Evolutionary conservation across 2,329 filamentous ascomycete genomes (phyloP).

Genomic region (Apiospora saccharicola): DNA sequence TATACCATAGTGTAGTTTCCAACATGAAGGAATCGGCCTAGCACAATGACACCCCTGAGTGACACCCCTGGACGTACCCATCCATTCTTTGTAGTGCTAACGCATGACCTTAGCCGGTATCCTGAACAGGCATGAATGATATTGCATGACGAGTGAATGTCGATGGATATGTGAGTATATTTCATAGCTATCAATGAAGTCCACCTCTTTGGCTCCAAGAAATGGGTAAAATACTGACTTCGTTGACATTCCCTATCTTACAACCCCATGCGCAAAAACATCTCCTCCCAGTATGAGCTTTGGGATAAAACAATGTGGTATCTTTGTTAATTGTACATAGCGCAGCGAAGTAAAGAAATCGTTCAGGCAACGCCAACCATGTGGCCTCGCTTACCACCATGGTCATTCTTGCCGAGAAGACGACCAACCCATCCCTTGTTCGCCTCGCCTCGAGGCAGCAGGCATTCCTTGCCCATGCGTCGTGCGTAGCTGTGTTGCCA

Average conservation of each 20-base stretch:
- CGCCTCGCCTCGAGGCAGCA: constrained; percentile 49
- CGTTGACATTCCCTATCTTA: neutral
- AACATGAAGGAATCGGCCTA: neutral
- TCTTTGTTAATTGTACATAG: neutral
- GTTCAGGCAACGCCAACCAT: neutral
- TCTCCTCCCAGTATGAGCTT: neutral
- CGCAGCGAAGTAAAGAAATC: neutral
- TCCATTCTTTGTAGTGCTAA: neutral
- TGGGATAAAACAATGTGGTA: constrained; percentile 16
- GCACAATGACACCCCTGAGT: neutral
- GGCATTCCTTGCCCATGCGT: constrained; percentile 42
- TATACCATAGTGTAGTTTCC: neutral
- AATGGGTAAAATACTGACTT: neutral
- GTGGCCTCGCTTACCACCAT: constrained; percentile 10
- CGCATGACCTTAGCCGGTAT: neutral
- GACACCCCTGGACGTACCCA: neutral
- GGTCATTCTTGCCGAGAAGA: constrained; percentile 31
- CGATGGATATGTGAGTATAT: neutral
- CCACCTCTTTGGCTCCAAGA: neutral
- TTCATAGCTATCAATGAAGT: neutral
- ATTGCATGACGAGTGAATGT: neutral
- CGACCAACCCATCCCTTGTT: constrained; percentile 39
- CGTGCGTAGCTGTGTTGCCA: constrained; percentile 61
- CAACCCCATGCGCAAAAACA: neutral
- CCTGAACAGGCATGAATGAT: neutral